Base-by-base conservation (phyloP, 331 rosid genomes). In the Malus hybrid region DNA sequence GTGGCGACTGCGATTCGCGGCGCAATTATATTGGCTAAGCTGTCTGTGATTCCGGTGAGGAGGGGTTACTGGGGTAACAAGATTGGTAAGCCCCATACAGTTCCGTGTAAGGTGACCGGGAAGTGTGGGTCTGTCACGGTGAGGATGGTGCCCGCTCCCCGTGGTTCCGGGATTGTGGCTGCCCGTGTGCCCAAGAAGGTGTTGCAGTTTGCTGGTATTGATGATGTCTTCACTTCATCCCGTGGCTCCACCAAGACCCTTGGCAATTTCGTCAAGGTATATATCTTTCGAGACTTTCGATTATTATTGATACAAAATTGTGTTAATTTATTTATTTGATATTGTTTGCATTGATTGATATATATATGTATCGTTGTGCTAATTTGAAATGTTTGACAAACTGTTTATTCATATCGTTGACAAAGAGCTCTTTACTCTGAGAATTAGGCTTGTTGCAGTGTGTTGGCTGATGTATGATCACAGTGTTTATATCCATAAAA, bases 111-210 rank as follows among this genome's bases (percentile, higher is more conserved):
- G 85, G 97, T 89, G 3, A 91, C 96, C 0, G 97, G 97, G 0
- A 91, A 89, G 79, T 89, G 97, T 54, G 97, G 97, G 0, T 88
- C 91, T 1, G 97, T 91, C 10, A 89, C 91, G 0, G 96, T 89
- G 1, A 73, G 96, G 16, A 87, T 91, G 93, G 91, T 91, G 74
- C 97, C 93, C 0, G 96, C 96, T 0, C 93, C 97, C 5, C 80
- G 97, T 18, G 97, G 97, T 18, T 78, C 91, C 0, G 97, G 97
- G 0, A 91, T 91, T 7, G 96, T 91, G 6, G 97, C 93, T 1
- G 97, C 97, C 79, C 82, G 93, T 80, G 97, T 91, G 56, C 96
- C 93, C 6, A 89, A 91, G 78, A 91, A 91, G 90, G 97, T 91
- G 5, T 59, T 91, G 67, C 96, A 91, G 79, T 91, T 89, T 3